These are phyloP conservation scores for Gossypium mustelinum DNA, from an alignment of 345 rosid species.

Conservation along the genomic window DNA sequence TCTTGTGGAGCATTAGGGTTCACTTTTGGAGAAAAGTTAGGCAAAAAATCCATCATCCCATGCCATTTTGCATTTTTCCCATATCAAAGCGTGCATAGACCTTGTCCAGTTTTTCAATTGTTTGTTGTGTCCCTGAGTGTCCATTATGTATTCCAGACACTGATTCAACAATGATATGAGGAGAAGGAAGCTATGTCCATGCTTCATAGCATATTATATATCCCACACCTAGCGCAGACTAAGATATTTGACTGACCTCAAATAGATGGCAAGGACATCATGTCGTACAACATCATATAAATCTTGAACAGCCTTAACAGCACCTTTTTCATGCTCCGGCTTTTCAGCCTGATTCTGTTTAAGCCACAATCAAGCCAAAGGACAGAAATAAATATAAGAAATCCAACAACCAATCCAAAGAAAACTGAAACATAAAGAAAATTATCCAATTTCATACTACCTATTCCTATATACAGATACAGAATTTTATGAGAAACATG, in stretches of 20 bases:
- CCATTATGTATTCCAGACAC: background rate
- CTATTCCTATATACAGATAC: no score
- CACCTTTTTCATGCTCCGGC: conserved; percentile 69
- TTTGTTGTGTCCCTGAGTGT: background rate
- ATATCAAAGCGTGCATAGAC: background rate
- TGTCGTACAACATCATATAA: conserved; percentile 85
- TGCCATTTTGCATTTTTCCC: background rate
- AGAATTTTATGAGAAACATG: background rate
- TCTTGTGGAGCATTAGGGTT: background rate
- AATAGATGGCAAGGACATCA: conserved; percentile 67
- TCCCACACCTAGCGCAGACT: conserved; percentile 5
- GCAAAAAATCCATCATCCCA: background rate
- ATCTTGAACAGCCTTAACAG: conserved; percentile 89
- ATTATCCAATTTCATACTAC: background rate
- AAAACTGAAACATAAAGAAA: background rate
- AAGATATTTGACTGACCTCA: conserved; percentile 54
- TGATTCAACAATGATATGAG: background rate
- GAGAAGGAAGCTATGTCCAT: background rate
- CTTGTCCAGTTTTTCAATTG: background rate
- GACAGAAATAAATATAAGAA: background rate
- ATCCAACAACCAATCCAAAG: background rate
- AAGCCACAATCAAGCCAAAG: conserved; percentile 14
- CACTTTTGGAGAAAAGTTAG: background rate
- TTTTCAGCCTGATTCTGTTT: conserved; percentile 68
- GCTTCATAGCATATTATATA: background rate